phyloP scores from a whole-genome alignment of 2,329 filamentous ascomycete genomes.

The Botrytis cinerea region DNA sequence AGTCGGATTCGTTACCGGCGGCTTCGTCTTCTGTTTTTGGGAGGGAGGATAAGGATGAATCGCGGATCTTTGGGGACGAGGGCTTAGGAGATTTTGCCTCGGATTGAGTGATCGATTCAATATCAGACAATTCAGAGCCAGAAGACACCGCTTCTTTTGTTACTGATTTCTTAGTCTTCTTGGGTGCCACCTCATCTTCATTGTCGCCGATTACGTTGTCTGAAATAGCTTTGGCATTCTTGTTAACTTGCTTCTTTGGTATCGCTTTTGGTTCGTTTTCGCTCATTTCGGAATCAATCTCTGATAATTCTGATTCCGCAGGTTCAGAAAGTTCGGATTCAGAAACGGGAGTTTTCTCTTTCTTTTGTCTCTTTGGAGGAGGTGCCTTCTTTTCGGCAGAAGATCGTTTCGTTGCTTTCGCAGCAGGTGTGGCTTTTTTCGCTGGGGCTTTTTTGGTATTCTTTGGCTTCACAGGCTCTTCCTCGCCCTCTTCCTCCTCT shows the following conservation, averaged over 20 bases:
- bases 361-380: conserved; percentile 40
- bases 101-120: conserved; percentile 13
- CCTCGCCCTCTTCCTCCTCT: conserved; percentile 41
- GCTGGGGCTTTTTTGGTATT: conserved; percentile 5
- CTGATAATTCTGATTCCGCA: conserved; percentile 18
- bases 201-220: conserved; percentile 13
- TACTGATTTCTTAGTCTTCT: not conserved
- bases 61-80: conserved; percentile 27
- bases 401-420: conserved; percentile 42
- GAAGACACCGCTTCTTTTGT: not conserved
- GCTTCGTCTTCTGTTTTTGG: conserved; percentile 29
- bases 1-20: conserved; percentile 48
- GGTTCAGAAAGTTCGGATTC: conserved; percentile 19
- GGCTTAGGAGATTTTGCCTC: conserved; percentile 18
- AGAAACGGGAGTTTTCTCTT: conserved; percentile 32
- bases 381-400: conserved; percentile 47
- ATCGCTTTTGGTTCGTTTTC: conserved; percentile 25
- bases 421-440: conserved; percentile 43
- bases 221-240: not conserved
- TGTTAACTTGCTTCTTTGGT: conserved; percentile 12
- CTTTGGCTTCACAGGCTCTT: conserved; percentile 48
- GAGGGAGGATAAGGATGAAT: conserved; percentile 18
- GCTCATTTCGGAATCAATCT: conserved; percentile 30
- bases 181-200: conserved; percentile 13
- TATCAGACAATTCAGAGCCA: conserved; percentile 5